Percentiles rank a stretch among this genome's conserved stretches.
Conservation (phyloP, 2,329 filamentous ascomycete species). For the Thelonectria blattea region DNA sequence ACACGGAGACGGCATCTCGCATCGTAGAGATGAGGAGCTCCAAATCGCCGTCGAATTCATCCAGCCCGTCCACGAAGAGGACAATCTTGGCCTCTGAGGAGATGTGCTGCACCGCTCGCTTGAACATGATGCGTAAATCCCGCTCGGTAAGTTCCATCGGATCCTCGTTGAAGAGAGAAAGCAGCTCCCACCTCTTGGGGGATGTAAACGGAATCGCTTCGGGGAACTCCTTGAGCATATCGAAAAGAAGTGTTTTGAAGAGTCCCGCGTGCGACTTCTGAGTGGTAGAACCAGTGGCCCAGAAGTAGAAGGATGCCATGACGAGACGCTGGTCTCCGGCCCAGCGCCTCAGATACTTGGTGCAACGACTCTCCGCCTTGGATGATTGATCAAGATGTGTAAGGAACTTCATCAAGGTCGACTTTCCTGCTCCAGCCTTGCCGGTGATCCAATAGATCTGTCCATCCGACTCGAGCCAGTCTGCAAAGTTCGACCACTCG, state of each 20-base stretch:
- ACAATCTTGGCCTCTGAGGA: background rate
- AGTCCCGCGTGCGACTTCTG: conserved; percentile 15
- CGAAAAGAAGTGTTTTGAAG: background rate
- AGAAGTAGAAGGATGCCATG: conserved; percentile 22
- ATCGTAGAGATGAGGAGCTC: background rate
- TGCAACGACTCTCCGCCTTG: background rate
- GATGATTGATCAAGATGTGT: background rate
- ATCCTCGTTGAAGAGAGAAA: conserved; percentile 14
- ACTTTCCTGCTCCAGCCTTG: conserved; percentile 1
- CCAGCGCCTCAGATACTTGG: conserved; percentile 6
- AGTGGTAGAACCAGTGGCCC: conserved; percentile 12
- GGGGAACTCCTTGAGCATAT: conserved; percentile 7
- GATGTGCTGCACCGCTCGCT: background rate
- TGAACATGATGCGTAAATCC: background rate
- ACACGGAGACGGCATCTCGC: background rate
- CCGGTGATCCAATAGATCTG: conserved; percentile 1
- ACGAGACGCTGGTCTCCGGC: background rate
- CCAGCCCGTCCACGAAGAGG: conserved; percentile 8
- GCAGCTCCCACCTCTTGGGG: conserved; percentile 7
- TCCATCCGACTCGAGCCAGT: background rate
- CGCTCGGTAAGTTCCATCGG: background rate
- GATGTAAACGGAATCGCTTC: conserved; percentile 1
- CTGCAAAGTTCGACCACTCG: background rate
- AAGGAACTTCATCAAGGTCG: background rate
- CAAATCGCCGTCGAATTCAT: conserved; percentile 8